A percentile compares a stretch with the other conserved stretches of the same genome.
Conservation (phyloP, 208 protist species). For the Wallacemonas sp. region DNA sequence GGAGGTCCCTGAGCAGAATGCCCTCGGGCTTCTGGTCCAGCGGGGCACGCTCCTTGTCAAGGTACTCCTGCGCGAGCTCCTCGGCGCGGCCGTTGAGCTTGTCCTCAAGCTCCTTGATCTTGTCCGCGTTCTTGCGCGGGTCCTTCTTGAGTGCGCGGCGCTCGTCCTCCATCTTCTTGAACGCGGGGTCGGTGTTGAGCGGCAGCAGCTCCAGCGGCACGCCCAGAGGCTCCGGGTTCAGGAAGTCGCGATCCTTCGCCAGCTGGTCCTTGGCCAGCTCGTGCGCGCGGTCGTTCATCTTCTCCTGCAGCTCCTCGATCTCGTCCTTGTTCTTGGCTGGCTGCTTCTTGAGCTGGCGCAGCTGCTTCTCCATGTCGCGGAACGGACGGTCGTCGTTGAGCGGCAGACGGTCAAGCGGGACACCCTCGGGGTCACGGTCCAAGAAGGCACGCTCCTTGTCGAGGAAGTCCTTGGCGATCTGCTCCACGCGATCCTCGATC, state of each 20-base stretch:
- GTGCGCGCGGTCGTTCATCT: conserved; percentile 71
- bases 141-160: conserved; percentile 59
- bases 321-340: conserved; percentile 61
- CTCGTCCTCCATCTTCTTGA: conserved; percentile 60
- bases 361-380: conserved; percentile 61
- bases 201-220: conserved; percentile 58
- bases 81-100: conserved; percentile 55
- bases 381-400: conserved; percentile 68
- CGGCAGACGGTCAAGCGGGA: conserved; percentile 59
- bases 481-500: conserved; percentile 62
- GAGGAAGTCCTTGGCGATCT: conserved; percentile 66
- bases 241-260: conserved; percentile 52
- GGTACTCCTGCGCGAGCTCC: conserved; percentile 57
- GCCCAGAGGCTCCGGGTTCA: conserved; percentile 50
- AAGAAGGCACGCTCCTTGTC: conserved; percentile 78
- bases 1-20: conserved; percentile 53
- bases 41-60: conserved; percentile 54
- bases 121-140: conserved; percentile 36
- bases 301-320: conserved; percentile 61
- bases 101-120: conserved; percentile 58
- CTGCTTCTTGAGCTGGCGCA: conserved; percentile 65
- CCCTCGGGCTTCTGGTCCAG: conserved; percentile 58
- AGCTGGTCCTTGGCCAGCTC: conserved; percentile 66
- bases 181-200: conserved; percentile 60
- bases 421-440: conserved; percentile 58